phyloP scores from a whole-genome alignment of 768 basidiomycete genomes.

The Grammothele lineata region DNA sequence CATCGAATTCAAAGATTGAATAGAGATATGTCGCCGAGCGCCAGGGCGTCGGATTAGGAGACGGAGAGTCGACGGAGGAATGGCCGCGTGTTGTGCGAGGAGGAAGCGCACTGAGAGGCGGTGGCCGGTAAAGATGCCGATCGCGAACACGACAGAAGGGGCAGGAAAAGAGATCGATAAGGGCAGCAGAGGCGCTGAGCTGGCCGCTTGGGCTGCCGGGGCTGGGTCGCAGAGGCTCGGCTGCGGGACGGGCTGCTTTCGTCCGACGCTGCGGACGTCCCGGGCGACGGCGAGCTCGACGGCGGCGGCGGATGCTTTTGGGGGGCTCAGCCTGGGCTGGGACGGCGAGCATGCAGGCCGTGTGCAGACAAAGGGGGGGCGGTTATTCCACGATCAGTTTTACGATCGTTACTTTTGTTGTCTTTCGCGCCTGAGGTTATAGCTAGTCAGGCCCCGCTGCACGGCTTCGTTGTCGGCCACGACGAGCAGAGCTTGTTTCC shows the following conservation, averaged over 20 bases:
- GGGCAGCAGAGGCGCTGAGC: not conserved
- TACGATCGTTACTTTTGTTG: conserved; percentile 7
- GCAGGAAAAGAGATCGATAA: too few relatives aligned
- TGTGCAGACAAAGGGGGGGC: not conserved
- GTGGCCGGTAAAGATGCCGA: too few relatives aligned
- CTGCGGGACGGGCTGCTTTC: not conserved
- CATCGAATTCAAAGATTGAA: too few relatives aligned
- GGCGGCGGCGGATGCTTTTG: conserved; percentile 1
- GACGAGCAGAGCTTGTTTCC: conserved; percentile 6
- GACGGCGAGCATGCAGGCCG: not conserved
- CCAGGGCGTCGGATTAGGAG: too few relatives aligned
- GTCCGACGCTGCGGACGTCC: not conserved
- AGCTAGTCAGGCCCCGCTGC: not conserved
- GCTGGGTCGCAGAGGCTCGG: too few relatives aligned
- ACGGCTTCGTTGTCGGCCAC: conserved; percentile 5
- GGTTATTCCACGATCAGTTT: conserved; percentile 1
- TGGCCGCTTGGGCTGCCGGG: too few relatives aligned
- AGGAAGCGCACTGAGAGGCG: too few relatives aligned
- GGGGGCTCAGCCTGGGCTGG: not conserved
- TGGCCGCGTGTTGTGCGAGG: too few relatives aligned
- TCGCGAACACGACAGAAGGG: too few relatives aligned
- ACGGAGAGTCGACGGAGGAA: too few relatives aligned
- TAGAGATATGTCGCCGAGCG: too few relatives aligned
- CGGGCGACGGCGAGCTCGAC: conserved; percentile 1
- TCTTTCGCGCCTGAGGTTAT: not conserved